Evolutionary conservation across 306 rosid species (phyloP).

Genomic region (Styphnolobium japonicum): DNA sequence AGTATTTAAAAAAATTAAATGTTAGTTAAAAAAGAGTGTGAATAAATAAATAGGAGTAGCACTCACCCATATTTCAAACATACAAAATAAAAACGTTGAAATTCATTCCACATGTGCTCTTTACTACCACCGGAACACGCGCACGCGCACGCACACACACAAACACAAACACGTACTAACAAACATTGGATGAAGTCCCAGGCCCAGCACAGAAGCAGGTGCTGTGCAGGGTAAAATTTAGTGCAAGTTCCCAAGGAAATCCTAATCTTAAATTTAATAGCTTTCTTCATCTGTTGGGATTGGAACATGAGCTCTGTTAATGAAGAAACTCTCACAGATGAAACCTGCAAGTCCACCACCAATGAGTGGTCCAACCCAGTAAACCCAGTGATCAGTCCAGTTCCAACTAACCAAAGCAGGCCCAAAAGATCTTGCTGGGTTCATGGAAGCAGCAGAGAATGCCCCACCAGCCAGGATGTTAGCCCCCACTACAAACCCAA

Average conservation of each 20-base stretch:
- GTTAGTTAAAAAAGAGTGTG: too few relatives aligned
- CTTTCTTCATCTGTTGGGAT: constrained; percentile 36
- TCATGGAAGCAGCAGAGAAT: constrained; percentile 81
- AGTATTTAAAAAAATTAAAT: too few relatives aligned
- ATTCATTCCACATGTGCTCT: too few relatives aligned
- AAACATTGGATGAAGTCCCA: too few relatives aligned
- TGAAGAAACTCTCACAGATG: constrained; percentile 73
- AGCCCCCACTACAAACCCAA: constrained; percentile 84
- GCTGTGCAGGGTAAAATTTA: neutral
- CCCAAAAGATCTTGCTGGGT: constrained; percentile 90
- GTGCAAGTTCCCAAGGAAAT: neutral
- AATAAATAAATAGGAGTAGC: too few relatives aligned
- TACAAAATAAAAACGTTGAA: too few relatives aligned
- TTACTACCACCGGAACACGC: too few relatives aligned
- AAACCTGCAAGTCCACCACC: constrained; percentile 88
- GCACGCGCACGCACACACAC: neutral
- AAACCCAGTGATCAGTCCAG: constrained; percentile 93
- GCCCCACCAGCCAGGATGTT: constrained; percentile 85
- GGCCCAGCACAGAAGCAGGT: neutral
- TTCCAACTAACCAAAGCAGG: constrained; percentile 75
- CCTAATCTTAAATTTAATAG: neutral
- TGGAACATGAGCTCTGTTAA: constrained; percentile 47
- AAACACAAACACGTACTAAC: too few relatives aligned
- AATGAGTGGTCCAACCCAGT: constrained; percentile 93
- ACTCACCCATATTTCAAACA: too few relatives aligned